Evolutionary conservation across 345 rosid genomes (phyloP), one percentile per base, ranked within the genome.

Genomic region (Xanthoceras sorbifolium): DNA sequence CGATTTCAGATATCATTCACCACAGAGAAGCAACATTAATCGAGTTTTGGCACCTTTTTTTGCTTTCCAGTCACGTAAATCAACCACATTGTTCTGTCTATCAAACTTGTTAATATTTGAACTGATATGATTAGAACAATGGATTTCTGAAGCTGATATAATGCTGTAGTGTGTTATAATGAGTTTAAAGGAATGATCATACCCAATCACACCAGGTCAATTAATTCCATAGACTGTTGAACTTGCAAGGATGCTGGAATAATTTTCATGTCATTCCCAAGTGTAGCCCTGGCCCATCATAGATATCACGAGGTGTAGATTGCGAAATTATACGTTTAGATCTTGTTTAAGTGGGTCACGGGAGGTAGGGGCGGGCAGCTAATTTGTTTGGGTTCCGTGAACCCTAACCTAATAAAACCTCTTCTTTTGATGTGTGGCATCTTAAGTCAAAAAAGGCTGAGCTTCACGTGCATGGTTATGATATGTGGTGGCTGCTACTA

Each of bases 341-440:
- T 6, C 7, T 36, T 36, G 40, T 36, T 36, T 5, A 38, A 6
- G 1, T 6, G 9, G 8, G 42, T 34, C 76, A 64, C 81, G 67
- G 73, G 73, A 54, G 67, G 60, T 57, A 36, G 31, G 67, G 68
- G 52, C 14, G 18, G 52, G 55, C 55, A 50, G 55, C 7, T 40
- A 60, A 54, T 64, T 32, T n/a, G n/a, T n/a, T n/a, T n/a, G n/a
- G n/a, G n/a, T n/a, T n/a, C 76, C 77, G 77, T 70, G 79, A 82
- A 46, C 72, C 70, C 63, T 17, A 7, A 4, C 55, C 65, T 62
- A 11, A 26, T 12, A 57, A 64, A 9, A 23, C 69, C 67, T 42
- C 78, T 61, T 77, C 34, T 77, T 77, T 62, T 78, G 54, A 72
- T 72, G 70, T n/a, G n/a, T 26, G 22, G 40, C 63, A 55, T 65